Base-by-base conservation (phyloP, 768 basidiomycete species). In the Amyloporia xantha region DNA sequence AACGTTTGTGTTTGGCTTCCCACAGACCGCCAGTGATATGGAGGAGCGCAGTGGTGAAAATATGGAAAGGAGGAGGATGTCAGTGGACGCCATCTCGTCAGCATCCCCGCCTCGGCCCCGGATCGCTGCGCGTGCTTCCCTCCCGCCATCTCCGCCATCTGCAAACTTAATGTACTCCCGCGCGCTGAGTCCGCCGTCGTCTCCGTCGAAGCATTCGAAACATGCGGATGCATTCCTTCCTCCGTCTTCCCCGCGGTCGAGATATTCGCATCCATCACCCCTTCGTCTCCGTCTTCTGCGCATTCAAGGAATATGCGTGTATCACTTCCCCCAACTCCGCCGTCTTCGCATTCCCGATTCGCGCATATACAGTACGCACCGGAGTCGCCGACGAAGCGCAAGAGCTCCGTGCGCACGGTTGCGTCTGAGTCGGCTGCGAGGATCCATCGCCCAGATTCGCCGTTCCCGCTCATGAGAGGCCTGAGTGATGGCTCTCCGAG, bases 391-490 rank as follows among this genome's bases (percentile, higher is more conserved):
- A 45, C 44, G 2, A 33, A 17, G 23, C 44, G 44, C 12, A 28
- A 45, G 33, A 19, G 28, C 3, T 45, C 44, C n/a, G 44, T 45
- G 19, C 44, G 44, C 21, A 45, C 44, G 19, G 27, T 30, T 15
- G 44, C 44, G 20, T 45, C 44, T 12, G 44, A 45, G 33, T 33
- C 44, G 28, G 38, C 38, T 37, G 21, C 37, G 25, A 15, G 3
- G 46, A 5, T 21, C 26, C 3, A 28, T 24, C 46, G 46, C 23
- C 36, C 46, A 3, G 15, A 17, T 15, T 47, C 46, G 37, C 46
- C 46, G 3, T 47, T 47, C 21, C 46, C 46, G 3, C 46, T 47
- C n/a, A 25, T 47, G 46, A 19, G 46, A 5, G 46, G 46, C n/a
- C 4, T 47, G 36, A 47, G 46, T 37, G 46, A 47, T 27, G 46